Evolutionary conservation across 1,284 basidiomycete genomes (phyloP).

Genomic region (Gastroboletus turbinatus): DNA sequence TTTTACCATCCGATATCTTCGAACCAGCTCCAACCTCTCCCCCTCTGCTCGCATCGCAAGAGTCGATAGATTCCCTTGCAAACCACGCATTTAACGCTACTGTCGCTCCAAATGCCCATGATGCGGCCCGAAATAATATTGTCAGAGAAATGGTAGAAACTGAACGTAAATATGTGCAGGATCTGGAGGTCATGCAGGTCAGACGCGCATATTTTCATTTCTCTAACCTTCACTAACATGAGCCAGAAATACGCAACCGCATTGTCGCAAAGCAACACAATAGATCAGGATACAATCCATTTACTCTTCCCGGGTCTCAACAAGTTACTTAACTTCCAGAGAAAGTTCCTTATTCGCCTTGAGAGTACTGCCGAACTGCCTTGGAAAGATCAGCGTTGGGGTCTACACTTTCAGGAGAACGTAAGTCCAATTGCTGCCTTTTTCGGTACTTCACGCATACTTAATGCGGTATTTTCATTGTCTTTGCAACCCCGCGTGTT

Average conservation of each 20-base stretch:
- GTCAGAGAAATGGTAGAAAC: conserved; percentile 89
- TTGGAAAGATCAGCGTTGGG: conserved; percentile 92
- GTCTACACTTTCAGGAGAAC: conserved; percentile 75
- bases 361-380: conserved; percentile 83
- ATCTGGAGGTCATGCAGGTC: conserved; percentile 96
- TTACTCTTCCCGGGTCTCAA: conserved; percentile 94
- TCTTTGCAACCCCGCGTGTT: conserved; percentile 31
- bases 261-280: conserved; percentile 77
- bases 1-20: conserved; percentile 75
- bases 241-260: conserved; percentile 78
- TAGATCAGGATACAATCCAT: conserved; percentile 94
- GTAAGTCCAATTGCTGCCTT: conserved; percentile 49
- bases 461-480: conserved; percentile 38
- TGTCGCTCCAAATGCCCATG: conserved; percentile 53
- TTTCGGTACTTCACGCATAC: conserved; percentile 32
- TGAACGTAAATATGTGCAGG: conserved; percentile 97
- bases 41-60: conserved; percentile 51
- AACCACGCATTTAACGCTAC: conserved; percentile 41
- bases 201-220: conserved; percentile 26
- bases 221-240: conserved; percentile 14
- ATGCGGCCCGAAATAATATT: conserved; percentile 75
- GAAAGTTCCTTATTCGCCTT: conserved; percentile 93
- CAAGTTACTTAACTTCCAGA: conserved; percentile 95
- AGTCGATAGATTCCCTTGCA: conserved; percentile 58
- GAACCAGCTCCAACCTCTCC: conserved; percentile 64